phyloP scores from a whole-genome alignment of 2,329 filamentous ascomycete genomes.

The Parascedosporium putredinis region DNA sequence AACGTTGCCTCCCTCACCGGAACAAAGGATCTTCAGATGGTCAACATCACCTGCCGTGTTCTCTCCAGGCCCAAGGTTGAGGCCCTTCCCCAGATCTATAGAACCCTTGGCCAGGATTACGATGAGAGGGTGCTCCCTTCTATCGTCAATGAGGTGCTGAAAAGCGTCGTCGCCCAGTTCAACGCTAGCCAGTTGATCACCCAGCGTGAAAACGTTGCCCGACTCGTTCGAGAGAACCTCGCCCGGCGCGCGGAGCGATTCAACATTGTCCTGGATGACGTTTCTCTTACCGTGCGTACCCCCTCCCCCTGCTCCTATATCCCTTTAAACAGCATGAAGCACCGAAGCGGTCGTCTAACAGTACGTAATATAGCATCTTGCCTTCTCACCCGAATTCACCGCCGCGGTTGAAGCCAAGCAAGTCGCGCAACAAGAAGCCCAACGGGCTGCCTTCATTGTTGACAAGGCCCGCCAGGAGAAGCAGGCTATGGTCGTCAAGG shows the following conservation, averaged over 20 bases:
- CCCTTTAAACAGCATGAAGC: too few relatives aligned
- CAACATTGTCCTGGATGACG: slow-evolving; percentile 95
- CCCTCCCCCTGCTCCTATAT: too few relatives aligned
- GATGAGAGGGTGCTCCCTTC: slow-evolving; percentile 94
- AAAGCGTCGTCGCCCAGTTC: slow-evolving; percentile 98
- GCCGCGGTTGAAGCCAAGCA: slow-evolving; percentile 65
- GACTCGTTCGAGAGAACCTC: slow-evolving; percentile 85
- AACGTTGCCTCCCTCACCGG: slow-evolving; percentile 95
- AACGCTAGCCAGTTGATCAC: slow-evolving; percentile 98
- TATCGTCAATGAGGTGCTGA: slow-evolving; percentile 97
- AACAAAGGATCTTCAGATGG: slow-evolving; percentile 99
- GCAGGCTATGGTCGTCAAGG: slow-evolving; percentile 95
- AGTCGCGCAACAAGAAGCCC: slow-evolving; percentile 81
- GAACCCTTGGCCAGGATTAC: slow-evolving; percentile 89
- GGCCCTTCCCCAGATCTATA: slow-evolving; percentile 91
- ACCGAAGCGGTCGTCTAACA: too few relatives aligned
- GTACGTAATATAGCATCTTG: slow-evolving; percentile 43
- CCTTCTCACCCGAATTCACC: slow-evolving; percentile 65
- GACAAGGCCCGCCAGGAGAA: slow-evolving; percentile 99
- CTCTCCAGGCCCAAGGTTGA: slow-evolving; percentile 82
- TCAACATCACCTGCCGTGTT: slow-evolving; percentile 99
- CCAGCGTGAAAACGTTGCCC: slow-evolving; percentile 92
- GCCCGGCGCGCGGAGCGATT: slow-evolving; percentile 85
- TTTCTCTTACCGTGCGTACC: slow-evolving; percentile 84
- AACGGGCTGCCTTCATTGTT: slow-evolving; percentile 92